Percentiles rank a stretch among this genome's conserved stretches.
phyloP scores from a whole-genome alignment of 305 asterid species.

The Fraxinus floribunda region DNA sequence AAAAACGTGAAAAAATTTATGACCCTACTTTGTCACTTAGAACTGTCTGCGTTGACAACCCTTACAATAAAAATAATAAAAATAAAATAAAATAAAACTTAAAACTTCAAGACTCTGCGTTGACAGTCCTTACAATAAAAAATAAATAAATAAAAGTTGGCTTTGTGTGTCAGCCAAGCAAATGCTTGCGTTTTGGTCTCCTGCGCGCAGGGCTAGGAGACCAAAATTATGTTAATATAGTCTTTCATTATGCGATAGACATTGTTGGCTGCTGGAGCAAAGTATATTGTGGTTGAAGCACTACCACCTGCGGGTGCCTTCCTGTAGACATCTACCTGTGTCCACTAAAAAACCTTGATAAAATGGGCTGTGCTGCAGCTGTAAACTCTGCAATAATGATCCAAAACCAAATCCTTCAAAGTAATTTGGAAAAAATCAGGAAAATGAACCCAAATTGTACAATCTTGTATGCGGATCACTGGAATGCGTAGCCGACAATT shows the following conservation, averaged over 20 bases:
- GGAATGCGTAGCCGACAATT: constrained; percentile 37
- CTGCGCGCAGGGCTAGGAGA: no score
- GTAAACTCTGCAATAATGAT: constrained; percentile 31
- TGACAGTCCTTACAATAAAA: no score
- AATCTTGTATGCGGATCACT: constrained; percentile 41
- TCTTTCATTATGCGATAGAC: constrained; percentile 18
- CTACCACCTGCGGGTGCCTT: constrained; percentile 54
- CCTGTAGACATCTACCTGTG: constrained; percentile 32
- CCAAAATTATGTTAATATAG: no score
- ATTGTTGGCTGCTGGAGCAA: constrained; percentile 37
- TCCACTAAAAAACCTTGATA: constrained; percentile 23
- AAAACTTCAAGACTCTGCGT: no score
- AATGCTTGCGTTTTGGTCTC: no score
- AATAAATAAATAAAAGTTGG: no score
- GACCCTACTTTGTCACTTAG: no score
- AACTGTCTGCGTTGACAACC: no score
- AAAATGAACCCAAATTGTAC: constrained; percentile 28
- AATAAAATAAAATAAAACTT: no score
- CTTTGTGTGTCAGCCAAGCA: no score
- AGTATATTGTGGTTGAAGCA: constrained; percentile 42
- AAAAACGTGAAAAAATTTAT: no score
- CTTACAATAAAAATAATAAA: no score
- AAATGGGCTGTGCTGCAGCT: constrained; percentile 35
- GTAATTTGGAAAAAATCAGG: constrained; percentile 18
- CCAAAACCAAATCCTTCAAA: constrained; percentile 42